Evolutionary conservation across 139 green algal genomes (phyloP).

Genomic region (Tetraselmis chui): DNA sequence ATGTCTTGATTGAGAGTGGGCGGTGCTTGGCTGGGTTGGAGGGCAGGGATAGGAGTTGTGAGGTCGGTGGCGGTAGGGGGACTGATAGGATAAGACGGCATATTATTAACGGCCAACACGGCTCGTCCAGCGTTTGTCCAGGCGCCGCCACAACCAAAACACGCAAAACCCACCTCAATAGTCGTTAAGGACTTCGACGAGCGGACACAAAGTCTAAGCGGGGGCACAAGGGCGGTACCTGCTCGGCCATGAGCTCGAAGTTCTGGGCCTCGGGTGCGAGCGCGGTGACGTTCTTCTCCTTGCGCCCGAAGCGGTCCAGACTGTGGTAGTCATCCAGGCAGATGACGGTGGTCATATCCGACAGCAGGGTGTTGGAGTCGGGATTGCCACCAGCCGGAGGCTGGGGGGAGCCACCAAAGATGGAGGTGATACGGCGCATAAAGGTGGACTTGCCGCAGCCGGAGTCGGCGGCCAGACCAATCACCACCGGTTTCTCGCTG

Average conservation of each 20-base stretch:
- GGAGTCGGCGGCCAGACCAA: conserved; percentile 96
- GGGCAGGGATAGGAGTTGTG: too few species aligned
- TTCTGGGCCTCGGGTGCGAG: conserved; percentile 91
- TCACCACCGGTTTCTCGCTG: conserved; percentile 77
- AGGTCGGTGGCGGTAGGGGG: too few species aligned
- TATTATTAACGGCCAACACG: too few species aligned
- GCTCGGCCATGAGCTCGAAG: conserved; percentile 99
- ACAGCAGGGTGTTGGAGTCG: conserved; percentile 98
- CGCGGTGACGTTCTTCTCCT: conserved; percentile 83
- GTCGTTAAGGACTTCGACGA: too few species aligned
- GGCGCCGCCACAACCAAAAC: too few species aligned
- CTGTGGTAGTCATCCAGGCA: conserved; percentile 99
- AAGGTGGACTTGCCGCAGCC: conserved; percentile 99
- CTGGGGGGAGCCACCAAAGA: conserved; percentile 90
- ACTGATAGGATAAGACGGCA: too few species aligned
- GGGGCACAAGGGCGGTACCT: conserved; percentile 25
- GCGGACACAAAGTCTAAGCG: too few species aligned
- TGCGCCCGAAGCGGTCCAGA: conserved; percentile 90
- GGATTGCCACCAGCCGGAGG: conserved; percentile 89
- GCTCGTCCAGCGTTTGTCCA: too few species aligned
- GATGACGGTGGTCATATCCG: conserved; percentile 98
- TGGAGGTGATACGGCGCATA: conserved; percentile 96
- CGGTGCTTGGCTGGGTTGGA: too few species aligned
- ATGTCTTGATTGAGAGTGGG: too few species aligned
- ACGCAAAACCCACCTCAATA: too few species aligned